Conservation (phyloP, 2,329 filamentous ascomycete species). For the Colletotrichum australisinense region DNA sequence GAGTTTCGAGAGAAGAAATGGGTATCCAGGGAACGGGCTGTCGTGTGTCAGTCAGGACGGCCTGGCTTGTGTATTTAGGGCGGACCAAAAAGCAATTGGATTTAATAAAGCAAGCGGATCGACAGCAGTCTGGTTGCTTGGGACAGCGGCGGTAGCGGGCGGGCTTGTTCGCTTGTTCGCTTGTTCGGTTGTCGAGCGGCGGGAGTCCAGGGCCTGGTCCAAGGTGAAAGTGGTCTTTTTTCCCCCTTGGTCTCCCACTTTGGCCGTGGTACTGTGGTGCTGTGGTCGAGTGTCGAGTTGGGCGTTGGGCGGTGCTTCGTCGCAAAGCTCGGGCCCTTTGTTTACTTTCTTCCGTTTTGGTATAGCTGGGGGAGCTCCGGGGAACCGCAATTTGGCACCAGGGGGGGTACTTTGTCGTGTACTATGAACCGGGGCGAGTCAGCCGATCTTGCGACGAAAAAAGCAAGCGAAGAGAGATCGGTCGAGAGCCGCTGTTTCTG, state of each 20-base stretch:
- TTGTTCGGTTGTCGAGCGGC: conserved; percentile 19
- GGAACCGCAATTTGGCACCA: conserved; percentile 33
- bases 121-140: conserved; percentile 33
- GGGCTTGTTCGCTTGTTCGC: conserved; percentile 11
- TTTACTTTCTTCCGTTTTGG: conserved; percentile 54
- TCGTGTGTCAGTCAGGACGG: conserved; percentile 36
- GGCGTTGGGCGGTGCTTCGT: conserved; percentile 33
- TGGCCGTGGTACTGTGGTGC: conserved; percentile 1
- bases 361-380: conserved; percentile 44
- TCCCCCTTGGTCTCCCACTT: not conserved
- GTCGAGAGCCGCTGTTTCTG: conserved; percentile 31
- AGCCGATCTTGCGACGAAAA: conserved; percentile 35
- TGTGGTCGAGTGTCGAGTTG: conserved; percentile 37
- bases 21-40: conserved; percentile 33
- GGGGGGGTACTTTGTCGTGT: conserved; percentile 8
- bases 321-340: conserved; percentile 50
- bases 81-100: conserved; percentile 27
- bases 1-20: conserved; percentile 35
- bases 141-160: conserved; percentile 28
- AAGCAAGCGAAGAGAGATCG: conserved; percentile 31
- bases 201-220: conserved; percentile 22
- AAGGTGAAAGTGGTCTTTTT: conserved; percentile 11
- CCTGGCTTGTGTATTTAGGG: conserved; percentile 34
- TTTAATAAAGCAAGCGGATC: conserved; percentile 31
- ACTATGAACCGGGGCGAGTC: conserved; percentile 33